Base-by-base conservation (phyloP, 805 yeast genomes). In the Pichia nanzhaoensis region DNA sequence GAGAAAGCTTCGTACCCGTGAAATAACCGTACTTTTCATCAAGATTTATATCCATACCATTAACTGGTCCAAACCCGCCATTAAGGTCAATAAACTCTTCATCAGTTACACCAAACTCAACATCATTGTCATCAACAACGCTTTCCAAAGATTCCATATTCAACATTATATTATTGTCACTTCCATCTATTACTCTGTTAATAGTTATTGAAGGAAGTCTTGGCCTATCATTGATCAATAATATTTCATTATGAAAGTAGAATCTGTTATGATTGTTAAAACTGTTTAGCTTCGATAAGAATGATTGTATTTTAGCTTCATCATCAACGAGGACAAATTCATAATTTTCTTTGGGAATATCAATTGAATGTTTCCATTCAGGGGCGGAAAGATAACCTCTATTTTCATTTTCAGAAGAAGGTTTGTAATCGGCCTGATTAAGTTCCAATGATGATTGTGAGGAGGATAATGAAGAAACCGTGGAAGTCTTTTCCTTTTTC, bases 321-420 rank as follows among this genome's bases (percentile, higher is more conserved):
- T 61, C 55, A 34, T 46, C 48, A 5, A 55, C 53, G 17, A 63
- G 39, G 35, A 51, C 56, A 41, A 61, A 63, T 46, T 58, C 58
- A 51, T 45, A 63, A 5, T 16, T 7, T 5, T 56, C 53, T 17
- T 35, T 45, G 56, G 56, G 5, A 55, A 53, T 35, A 53, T 55
- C 37, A 57, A 60, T 37, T 63, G 41, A 22, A 30, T 41, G 21
- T n/a, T 40, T 59, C 32, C 78, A 55, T 48, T 74, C 78, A 3
- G 77, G 77, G 6, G 78, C 77, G 3, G 43, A 43, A 7, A 27
- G 9, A 14, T 28, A 19, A 4, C 24, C 40, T 13, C 17, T 20
- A 21, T 34, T 14, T 16, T 39, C 39, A n/a, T 28, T 24, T 17
- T 30, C 16, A 8, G 14, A 13, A 30, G 30, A 8, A 24, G 5